A percentile compares a stretch with the other conserved stretches of the same genome.
These are phyloP conservation scores for Fusarium avenaceum DNA, from an alignment of 2,329 filamentous ascomycete genomes.

Conservation along the genomic window DNA sequence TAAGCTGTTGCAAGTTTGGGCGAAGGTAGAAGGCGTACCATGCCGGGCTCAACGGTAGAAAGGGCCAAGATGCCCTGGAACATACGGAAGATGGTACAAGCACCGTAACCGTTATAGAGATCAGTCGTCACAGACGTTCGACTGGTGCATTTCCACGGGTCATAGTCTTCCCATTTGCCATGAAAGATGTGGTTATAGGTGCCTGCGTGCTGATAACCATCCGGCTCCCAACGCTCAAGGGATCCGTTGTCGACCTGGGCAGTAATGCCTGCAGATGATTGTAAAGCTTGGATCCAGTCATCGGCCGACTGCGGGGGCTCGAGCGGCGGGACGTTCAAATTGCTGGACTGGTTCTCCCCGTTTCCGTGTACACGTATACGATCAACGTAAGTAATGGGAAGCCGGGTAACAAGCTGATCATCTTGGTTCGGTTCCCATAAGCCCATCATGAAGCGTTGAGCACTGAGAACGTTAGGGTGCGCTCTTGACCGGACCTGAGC, in stretches of 20 bases:
- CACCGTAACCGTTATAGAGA: constrained; percentile 69
- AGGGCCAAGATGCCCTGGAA: constrained; percentile 70
- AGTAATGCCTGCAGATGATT: constrained; percentile 65
- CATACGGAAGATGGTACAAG: constrained; percentile 71
- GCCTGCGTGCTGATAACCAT: constrained; percentile 73
- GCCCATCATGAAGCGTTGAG: constrained; percentile 76
- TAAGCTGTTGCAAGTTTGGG: constrained; percentile 82
- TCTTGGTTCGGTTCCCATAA: constrained; percentile 71
- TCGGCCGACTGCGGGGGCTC: constrained; percentile 53
- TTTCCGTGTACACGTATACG: constrained; percentile 75
- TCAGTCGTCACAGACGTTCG: constrained; percentile 67
- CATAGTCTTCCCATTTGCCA: constrained; percentile 68
- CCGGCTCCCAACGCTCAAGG: constrained; percentile 78
- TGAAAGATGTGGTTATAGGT: constrained; percentile 68
- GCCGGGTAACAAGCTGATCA: constrained; percentile 70
- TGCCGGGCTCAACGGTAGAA: constrained; percentile 70
- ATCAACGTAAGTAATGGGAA: constrained; percentile 77
- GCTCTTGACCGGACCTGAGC: constrained; percentile 77
- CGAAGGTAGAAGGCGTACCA: constrained; percentile 81
- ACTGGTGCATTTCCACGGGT: constrained; percentile 68
- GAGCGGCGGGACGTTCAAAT: constrained; percentile 40
- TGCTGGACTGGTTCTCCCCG: constrained; percentile 40
- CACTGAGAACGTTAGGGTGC: constrained; percentile 72
- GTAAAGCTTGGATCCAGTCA: constrained; percentile 57
- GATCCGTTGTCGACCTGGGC: constrained; percentile 80